Conservation (phyloP, 495 filamentous ascomycete species). For the Barbatosphaeria neglecta region DNA sequence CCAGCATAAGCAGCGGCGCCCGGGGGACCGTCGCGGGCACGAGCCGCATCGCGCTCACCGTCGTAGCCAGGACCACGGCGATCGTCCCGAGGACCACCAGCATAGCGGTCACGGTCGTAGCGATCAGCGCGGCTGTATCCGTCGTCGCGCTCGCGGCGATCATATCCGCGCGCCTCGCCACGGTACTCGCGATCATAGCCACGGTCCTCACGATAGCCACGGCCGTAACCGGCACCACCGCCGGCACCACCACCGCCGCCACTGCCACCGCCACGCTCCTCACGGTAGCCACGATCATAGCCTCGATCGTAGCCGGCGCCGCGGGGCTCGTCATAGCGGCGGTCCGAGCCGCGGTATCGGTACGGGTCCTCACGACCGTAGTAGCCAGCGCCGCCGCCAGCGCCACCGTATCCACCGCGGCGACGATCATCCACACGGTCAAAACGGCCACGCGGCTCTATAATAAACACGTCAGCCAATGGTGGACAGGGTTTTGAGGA, state of each 20-base stretch:
- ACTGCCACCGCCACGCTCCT: constrained; percentile 24
- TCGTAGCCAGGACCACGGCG: constrained; percentile 42
- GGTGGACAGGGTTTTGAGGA: too few relatives aligned
- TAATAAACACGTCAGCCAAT: constrained; percentile 11
- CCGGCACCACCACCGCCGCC: constrained; percentile 38
- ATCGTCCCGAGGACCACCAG: constrained; percentile 32
- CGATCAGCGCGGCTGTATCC: constrained; percentile 37
- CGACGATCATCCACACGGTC: constrained; percentile 39
- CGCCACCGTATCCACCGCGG: constrained; percentile 32
- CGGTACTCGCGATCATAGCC: constrained; percentile 45
- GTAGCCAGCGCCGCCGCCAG: constrained; percentile 35
- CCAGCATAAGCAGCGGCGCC: constrained; percentile 34
- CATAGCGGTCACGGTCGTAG: constrained; percentile 30
- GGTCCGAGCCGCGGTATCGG: constrained; percentile 24
- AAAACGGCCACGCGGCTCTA: constrained; percentile 23
- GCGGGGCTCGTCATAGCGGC: constrained; percentile 16
- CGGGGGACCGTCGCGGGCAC: constrained; percentile 30
- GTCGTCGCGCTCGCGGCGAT: constrained; percentile 45
- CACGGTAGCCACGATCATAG: constrained; percentile 44
- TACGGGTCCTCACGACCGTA: constrained; percentile 46
- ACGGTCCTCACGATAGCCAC: constrained; percentile 33
- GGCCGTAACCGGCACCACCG: constrained; percentile 36
- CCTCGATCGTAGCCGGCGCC: constrained; percentile 17
- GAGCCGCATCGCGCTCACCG: constrained; percentile 33
- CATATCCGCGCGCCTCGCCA: constrained; percentile 51